phyloP scores from a whole-genome alignment of 441 rosid species.

The Populus hybrid region DNA sequence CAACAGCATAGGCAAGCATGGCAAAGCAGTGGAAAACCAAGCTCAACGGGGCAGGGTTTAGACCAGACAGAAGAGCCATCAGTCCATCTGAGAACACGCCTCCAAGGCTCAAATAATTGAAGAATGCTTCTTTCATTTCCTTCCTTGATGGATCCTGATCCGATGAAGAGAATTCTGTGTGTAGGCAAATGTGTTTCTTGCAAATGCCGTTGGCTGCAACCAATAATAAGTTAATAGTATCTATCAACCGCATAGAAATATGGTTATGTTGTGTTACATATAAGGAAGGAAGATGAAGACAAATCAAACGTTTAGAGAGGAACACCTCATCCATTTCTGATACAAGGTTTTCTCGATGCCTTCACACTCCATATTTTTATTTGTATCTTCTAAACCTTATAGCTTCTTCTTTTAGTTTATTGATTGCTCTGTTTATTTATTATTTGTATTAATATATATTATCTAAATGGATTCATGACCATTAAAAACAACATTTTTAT shows the following conservation, averaged over 20 bases:
- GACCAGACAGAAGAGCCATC: background rate
- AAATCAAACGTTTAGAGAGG: no score
- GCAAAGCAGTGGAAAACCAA: background rate
- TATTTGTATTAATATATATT: no score
- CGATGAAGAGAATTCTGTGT: slow-evolving; percentile 59
- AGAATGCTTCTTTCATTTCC: slow-evolving; percentile 66
- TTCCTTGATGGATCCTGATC: slow-evolving; percentile 47
- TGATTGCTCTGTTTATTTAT: background rate
- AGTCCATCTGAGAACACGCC: slow-evolving; percentile 56
- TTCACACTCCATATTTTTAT: no score
- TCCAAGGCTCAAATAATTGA: slow-evolving; percentile 59
- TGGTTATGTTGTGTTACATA: no score
- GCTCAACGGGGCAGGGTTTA: slow-evolving; percentile 36
- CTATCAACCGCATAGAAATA: no score
- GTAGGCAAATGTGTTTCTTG: no score
- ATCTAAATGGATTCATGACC: background rate
- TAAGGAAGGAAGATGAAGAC: no score
- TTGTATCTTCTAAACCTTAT: no score
- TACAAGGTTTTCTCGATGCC: no score
- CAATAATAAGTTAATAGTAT: no score
- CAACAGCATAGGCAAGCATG: background rate
- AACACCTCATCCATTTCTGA: no score
- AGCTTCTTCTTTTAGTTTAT: background rate
- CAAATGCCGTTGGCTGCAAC: no score
- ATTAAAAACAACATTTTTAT: background rate